Base-by-base conservation (phyloP, 1,139 yeast genomes). In the Taphrina populina region DNA sequence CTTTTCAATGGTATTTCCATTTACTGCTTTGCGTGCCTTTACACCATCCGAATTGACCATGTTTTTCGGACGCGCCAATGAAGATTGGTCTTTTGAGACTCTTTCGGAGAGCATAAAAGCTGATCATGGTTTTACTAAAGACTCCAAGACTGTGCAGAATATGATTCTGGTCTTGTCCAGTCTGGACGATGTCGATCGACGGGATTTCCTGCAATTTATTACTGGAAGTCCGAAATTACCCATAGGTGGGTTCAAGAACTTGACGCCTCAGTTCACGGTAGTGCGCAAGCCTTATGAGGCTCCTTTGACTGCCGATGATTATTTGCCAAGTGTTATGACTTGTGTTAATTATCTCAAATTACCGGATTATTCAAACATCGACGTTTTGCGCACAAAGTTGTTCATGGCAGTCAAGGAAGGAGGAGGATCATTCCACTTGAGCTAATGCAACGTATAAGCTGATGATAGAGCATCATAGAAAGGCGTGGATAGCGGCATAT, bases 251-350 rank as follows among this genome's bases (percentile, higher is more conserved):
- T 92, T 92, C 73, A 84, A 83, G 64, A 78, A 87, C 1, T 73
- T 92, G 58, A 76, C 79, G 47, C 98, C 98, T 0, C 84, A 80
- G 54, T 77, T 92, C 56, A 92, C 97, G 0, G 92, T 92, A 41
- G 98, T 92, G 1, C 73, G 88, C 62, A 88, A 88, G 64, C 82
- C 78, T 56, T 78, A 84, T 7, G 96, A 90, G 59, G 81, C 79
- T 0, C 65, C 70, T 19, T 67, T 78, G 49, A 70, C 73, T 17
- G 79, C 88, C n/a, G 95, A 92, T 68, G 90, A 83, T 61, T 88
- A 84, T 65, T 73, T 92, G 59, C 98, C 98, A 1, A 88, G 96
- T 71, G 98, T 92, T 2, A 92, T 92, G 98, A 92, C 98, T 0
- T 92, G 98, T 73, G 97, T 95, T 4, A 92, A 92, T 68, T 92